Conservation (phyloP, 495 filamentous ascomycete species). For the Xylaria longipes region DNA sequence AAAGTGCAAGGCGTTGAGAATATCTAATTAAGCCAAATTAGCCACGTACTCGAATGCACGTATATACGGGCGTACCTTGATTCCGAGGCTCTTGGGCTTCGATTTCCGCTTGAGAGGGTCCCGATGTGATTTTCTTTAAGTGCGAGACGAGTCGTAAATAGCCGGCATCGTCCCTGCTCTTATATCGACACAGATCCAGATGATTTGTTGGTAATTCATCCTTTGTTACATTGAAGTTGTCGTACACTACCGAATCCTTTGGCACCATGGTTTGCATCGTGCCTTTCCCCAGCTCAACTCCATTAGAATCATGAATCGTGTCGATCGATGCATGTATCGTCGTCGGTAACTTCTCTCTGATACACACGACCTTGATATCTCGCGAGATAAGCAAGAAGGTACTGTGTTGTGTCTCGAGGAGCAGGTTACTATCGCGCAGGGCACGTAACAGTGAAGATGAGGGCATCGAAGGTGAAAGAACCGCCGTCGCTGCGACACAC, state of each 20-base stretch:
- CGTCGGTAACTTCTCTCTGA: slow-evolving; percentile 38
- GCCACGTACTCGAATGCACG: not conserved
- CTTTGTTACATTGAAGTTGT: slow-evolving; percentile 38
- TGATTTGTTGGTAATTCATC: slow-evolving; percentile 34
- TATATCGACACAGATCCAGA: slow-evolving; percentile 35
- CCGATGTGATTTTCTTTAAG: slow-evolving; percentile 36
- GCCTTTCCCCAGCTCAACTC: slow-evolving; percentile 36
- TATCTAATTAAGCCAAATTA: slow-evolving; percentile 32
- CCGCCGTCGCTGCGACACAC: slow-evolving; percentile 36
- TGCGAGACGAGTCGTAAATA: slow-evolving; percentile 37
- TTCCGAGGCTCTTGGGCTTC: slow-evolving; percentile 41
- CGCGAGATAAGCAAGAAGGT: slow-evolving; percentile 39
- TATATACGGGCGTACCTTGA: slow-evolving; percentile 34
- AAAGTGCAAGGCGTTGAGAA: slow-evolving; percentile 40
- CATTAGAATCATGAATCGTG: slow-evolving; percentile 28
- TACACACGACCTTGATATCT: slow-evolving; percentile 42
- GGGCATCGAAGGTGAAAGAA: slow-evolving; percentile 33
- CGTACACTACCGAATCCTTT: slow-evolving; percentile 37
- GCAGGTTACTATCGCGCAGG: slow-evolving; percentile 32
- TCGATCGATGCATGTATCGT: slow-evolving; percentile 36
- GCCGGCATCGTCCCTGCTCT: slow-evolving; percentile 36
- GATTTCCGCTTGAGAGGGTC: slow-evolving; percentile 33
- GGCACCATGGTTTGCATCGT: slow-evolving; percentile 42
- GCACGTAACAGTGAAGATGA: slow-evolving; percentile 29
- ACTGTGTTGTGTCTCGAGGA: slow-evolving; percentile 36